Evolutionary conservation across 208 protist species (phyloP).

Genomic region (Acanthamoeba castellanii): DNA sequence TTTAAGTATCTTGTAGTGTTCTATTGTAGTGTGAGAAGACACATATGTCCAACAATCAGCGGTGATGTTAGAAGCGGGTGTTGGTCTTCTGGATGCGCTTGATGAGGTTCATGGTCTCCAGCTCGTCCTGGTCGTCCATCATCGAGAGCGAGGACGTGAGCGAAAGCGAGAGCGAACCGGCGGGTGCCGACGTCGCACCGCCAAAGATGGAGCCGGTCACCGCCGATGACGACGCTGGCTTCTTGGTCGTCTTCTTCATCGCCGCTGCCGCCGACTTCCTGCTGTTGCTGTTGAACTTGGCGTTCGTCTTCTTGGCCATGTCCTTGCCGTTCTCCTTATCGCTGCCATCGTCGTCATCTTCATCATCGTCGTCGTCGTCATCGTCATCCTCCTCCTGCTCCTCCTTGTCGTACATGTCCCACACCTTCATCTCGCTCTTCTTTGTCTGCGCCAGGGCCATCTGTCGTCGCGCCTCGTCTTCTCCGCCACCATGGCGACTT

Average conservation of each 20-base stretch:
- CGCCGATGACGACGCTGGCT: background rate
- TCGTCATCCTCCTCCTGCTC: background rate
- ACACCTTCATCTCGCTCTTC: background rate
- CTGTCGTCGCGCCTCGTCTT: background rate
- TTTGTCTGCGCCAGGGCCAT: background rate
- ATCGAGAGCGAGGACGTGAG: background rate
- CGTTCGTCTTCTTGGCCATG: background rate
- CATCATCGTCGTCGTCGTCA: background rate
- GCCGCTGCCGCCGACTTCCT: no score
- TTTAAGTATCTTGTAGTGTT: no score
- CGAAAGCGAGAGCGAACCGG: conserved; percentile 6
- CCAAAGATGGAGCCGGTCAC: background rate
- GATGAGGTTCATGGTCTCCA: conserved; percentile 24
- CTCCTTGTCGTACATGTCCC: conserved; percentile 38
- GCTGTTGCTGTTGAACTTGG: background rate
- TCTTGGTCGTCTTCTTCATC: background rate
- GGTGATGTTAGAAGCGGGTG: background rate
- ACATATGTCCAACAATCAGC: no score
- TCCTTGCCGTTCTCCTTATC: conserved; percentile 14
- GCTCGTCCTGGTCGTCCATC: conserved; percentile 41
- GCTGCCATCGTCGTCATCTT: background rate
- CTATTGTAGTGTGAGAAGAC: no score
- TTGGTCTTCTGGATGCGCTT: conserved; percentile 64
- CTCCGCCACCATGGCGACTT: no score
- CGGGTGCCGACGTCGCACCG: background rate